phyloP scores from a whole-genome alignment of 805 yeast species.

The Brettanomyces custersianus region DNA sequence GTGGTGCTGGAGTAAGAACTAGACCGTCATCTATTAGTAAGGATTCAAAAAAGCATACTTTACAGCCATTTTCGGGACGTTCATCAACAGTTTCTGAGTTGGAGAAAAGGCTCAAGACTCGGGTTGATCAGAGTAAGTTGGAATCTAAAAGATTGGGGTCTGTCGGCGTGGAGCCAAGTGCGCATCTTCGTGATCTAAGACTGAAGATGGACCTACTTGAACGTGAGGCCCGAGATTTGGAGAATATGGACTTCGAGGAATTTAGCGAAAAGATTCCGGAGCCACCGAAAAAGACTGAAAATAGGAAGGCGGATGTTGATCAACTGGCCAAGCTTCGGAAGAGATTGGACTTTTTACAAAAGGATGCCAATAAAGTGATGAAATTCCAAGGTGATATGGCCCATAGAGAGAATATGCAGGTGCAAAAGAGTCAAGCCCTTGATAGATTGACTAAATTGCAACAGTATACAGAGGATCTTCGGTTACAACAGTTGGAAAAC shows the following conservation, averaged over 20 bases:
- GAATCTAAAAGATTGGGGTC: conserved; percentile 32
- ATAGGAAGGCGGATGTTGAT: conserved; percentile 41
- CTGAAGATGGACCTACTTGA: conserved; percentile 80
- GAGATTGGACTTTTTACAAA: conserved; percentile 53
- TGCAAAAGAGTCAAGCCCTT: conserved; percentile 58
- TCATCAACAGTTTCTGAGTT: conserved; percentile 20
- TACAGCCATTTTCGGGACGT: too few relatives aligned
- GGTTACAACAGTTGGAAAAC: conserved; percentile 10
- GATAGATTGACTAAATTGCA: conserved; percentile 67
- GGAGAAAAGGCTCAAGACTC: conserved; percentile 33
- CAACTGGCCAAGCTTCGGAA: conserved; percentile 47
- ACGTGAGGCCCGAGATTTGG: conserved; percentile 76
- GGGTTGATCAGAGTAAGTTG: conserved; percentile 37
- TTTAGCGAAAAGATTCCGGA: conserved; percentile 11
- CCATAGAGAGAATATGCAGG: conserved; percentile 45
- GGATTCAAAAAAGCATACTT: too few relatives aligned
- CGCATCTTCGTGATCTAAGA: conserved; percentile 63
- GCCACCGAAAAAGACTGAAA: conserved; percentile 11
- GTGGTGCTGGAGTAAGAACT: background rate
- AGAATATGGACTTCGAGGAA: conserved; percentile 73
- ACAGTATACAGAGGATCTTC: conserved; percentile 20
- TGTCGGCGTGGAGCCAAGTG: conserved; percentile 56
- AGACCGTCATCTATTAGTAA: conserved; percentile 3
- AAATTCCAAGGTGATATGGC: conserved; percentile 45
- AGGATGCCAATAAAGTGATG: conserved; percentile 68